Conservation (phyloP, 1,284 basidiomycete species). For the Hortiboletus rubellus region DNA sequence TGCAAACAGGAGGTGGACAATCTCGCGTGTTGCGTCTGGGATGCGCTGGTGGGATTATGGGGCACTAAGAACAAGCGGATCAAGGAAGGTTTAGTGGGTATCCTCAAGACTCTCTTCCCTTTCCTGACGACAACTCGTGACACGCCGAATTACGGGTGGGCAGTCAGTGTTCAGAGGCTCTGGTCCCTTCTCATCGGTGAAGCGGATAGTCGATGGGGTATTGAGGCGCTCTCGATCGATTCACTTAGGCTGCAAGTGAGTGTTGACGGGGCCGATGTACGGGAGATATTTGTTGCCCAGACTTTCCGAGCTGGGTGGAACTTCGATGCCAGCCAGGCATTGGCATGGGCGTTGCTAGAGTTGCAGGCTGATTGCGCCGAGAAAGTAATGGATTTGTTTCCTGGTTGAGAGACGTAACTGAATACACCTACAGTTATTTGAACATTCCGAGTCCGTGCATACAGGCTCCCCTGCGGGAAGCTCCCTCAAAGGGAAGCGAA, state of each 20-base stretch:
- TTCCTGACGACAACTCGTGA: constrained; percentile 50
- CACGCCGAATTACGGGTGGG: constrained; percentile 26
- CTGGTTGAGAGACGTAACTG: constrained; percentile 14
- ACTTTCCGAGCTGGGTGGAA: constrained; percentile 73
- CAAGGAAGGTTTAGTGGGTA: constrained; percentile 68
- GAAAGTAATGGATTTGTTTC: constrained; percentile 47
- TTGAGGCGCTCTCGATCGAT: constrained; percentile 64
- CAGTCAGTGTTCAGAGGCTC: constrained; percentile 51
- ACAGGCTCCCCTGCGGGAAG: constrained; percentile 26
- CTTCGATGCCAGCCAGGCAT: constrained; percentile 69
- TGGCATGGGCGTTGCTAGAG: constrained; percentile 81
- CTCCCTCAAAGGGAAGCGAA: constrained; percentile 46
- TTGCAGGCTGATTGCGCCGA: constrained; percentile 80
- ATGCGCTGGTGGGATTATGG: constrained; percentile 70
- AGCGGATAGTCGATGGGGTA: constrained; percentile 61
- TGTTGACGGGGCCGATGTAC: constrained; percentile 18
- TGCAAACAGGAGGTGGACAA: constrained; percentile 53
- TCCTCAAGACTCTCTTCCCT: constrained; percentile 71
- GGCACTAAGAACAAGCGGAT: constrained; percentile 66
- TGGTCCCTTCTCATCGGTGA: constrained; percentile 60
- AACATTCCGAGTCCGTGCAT: constrained; percentile 60
- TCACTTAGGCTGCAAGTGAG: constrained; percentile 54
- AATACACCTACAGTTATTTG: constrained; percentile 50
- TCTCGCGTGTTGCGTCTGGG: constrained; percentile 65
- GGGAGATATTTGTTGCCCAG: constrained; percentile 52